Evolutionary conservation across 2,329 filamentous ascomycete species (phyloP).

Genomic region (Fusarium tuaranense): DNA sequence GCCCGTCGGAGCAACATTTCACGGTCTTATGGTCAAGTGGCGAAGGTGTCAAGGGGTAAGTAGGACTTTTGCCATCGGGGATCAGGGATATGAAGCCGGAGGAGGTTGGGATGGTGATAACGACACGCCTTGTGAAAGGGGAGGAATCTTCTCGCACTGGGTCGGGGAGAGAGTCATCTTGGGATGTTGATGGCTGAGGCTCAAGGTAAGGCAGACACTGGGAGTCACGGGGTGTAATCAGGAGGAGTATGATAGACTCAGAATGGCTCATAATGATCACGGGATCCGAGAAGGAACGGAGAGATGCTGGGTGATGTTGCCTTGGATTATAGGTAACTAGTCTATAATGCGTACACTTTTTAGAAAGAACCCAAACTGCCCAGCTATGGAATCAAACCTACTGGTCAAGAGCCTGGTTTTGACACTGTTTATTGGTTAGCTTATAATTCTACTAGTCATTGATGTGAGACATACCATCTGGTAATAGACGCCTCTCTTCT

Average conservation of each 20-base stretch:
- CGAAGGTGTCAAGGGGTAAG: slow-evolving; percentile 14
- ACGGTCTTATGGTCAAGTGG: slow-evolving; percentile 22
- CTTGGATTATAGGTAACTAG: background rate
- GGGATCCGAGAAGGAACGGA: background rate
- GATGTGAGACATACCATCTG: slow-evolving; percentile 62
- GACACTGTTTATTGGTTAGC: slow-evolving; percentile 58
- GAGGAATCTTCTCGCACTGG: slow-evolving; percentile 23
- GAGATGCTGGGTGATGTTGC: background rate
- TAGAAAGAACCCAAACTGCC: background rate
- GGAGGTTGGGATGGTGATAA: slow-evolving; percentile 13
- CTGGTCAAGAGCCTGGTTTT: slow-evolving; percentile 68
- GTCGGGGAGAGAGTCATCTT: background rate
- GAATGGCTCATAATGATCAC: background rate
- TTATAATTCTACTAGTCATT: background rate
- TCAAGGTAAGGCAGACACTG: background rate
- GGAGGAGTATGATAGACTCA: background rate
- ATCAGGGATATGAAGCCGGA: slow-evolving; percentile 7
- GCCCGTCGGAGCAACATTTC: slow-evolving; percentile 17
- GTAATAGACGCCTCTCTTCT: slow-evolving; percentile 66
- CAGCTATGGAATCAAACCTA: slow-evolving; percentile 40
- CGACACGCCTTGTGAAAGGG: slow-evolving; percentile 27
- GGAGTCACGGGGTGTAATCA: slow-evolving; percentile 7
- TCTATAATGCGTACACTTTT: background rate
- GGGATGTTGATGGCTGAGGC: background rate
- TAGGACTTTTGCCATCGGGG: slow-evolving; percentile 26